phyloP scores from a whole-genome alignment of 176 grass and related monocot species.

The Triticum turgidum region DNA sequence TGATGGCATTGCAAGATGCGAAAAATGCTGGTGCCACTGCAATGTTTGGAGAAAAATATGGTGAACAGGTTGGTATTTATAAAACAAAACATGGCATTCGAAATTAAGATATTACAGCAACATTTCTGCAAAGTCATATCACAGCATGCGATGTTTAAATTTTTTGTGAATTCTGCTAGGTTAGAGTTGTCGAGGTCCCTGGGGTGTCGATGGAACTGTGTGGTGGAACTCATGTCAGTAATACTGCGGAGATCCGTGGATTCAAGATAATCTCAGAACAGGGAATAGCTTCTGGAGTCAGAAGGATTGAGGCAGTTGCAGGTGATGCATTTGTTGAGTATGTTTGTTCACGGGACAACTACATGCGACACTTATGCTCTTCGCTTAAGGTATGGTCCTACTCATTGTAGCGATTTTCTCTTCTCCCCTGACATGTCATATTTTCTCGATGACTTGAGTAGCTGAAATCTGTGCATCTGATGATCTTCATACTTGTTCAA shows the following conservation, averaged over 20 bases:
- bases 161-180: conserved; percentile 42
- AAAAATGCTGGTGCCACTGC: conserved; percentile 92
- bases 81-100: neutral
- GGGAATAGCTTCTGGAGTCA: conserved; percentile 91
- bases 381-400: conserved; percentile 60
- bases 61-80: conserved; percentile 61
- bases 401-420: neutral
- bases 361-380: conserved; percentile 76
- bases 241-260: conserved; percentile 86
- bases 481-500: conserved; percentile 2
- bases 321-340: conserved; percentile 94
- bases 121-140: conserved; percentile 11
- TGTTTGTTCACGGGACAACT: conserved; percentile 79
- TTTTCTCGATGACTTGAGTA: neutral
- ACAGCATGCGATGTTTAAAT: neutral
- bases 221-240: conserved; percentile 91
- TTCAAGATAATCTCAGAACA: conserved; percentile 98
- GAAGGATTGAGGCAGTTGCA: conserved; percentile 92
- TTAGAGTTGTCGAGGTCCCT: conserved; percentile 93
- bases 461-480: neutral
- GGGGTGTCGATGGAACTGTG: conserved; percentile 96
- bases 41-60: conserved; percentile 99
- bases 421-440: neutral
- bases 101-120: neutral
- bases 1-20: conserved; percentile 87